Evolutionary conservation across 768 basidiomycete species (phyloP), one percentile per base, ranked within the genome.

Genomic region (Gloeostereum incarnatum): DNA sequence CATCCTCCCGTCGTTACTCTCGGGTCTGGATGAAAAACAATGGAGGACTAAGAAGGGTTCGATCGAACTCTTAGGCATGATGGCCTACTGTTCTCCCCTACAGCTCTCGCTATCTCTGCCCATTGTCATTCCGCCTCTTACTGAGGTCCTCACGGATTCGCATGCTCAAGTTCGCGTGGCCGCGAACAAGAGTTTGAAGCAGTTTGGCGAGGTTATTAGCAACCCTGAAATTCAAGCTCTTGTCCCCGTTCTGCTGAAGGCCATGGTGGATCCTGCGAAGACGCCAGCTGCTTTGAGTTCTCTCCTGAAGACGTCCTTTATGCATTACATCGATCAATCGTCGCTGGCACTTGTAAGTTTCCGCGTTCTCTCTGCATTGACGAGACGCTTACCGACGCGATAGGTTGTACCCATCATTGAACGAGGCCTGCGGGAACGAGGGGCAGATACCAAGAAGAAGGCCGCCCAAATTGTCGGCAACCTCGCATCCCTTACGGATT

Each of bases 381-480:
- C n/a, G n/a, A n/a, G n/a, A n/a, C n/a, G 1, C 31, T 40, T 33
- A n/a, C 37, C 39, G 34, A 46, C 39, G n/a, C 5, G 25, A 7
- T 20, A 91, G 87, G 86, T 97, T 36, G 77, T 98, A 43, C 96
- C 96, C 0, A 94, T 99, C 49, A 64, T 99, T 31, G 93, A 98
- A 53, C 75, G 93, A 27, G 96, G 96, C 29, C 62, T 98, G 22
- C 76, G 81, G 43, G 93, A 98, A 52, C 78, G 94, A 35, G 80
- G 90, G 5, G 86, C 96, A 0, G 93, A 97, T 40, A 87, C 80
- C 9, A 98, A 98, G 66, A 86, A 85, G 58, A 94, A 91, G 58
- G 89, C 93, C 11, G 90, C 87, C 0, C 92, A 93, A 57, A 97
- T 98, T 43, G 88, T 98, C 31, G 96, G 96, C n/a, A 97, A 98